Conservation (phyloP, 768 basidiomycete genomes). For the Infundibulicybe gibba region DNA sequence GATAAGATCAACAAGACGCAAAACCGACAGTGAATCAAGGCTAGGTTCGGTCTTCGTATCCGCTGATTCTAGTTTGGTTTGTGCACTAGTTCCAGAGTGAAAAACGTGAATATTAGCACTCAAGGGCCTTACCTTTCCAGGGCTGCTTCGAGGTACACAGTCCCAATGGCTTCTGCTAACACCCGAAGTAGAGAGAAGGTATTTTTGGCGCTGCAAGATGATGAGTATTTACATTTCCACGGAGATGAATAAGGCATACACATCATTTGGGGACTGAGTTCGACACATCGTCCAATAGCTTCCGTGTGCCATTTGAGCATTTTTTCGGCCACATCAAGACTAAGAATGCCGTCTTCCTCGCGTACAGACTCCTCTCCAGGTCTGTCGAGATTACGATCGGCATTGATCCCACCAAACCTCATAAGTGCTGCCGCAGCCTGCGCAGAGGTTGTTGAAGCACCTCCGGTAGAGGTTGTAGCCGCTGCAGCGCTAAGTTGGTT, state of each 20-base stretch:
- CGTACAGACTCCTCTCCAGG: constrained; percentile 63
- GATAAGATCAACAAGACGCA: constrained; percentile 78
- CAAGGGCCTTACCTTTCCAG: constrained; percentile 72
- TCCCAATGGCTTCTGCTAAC: constrained; percentile 81
- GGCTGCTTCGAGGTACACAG: constrained; percentile 85
- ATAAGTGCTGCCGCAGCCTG: constrained; percentile 87
- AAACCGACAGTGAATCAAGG: constrained; percentile 58
- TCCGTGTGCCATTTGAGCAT: constrained; percentile 99
- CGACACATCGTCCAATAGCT: constrained; percentile 90
- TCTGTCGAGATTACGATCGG: constrained; percentile 46
- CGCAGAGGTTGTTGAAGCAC: constrained; percentile 66
- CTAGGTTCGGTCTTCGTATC: constrained; percentile 83
- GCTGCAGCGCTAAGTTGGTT: constrained; percentile 82
- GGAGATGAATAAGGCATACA: constrained; percentile 51
- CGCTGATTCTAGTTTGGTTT: constrained; percentile 63
- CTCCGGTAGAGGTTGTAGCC: constrained; percentile 55
- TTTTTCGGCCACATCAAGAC: constrained; percentile 73
- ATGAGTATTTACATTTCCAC: constrained; percentile 1
- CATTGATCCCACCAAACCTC: constrained; percentile 81
- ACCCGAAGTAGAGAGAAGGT: constrained; percentile 80
- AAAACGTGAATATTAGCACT: constrained; percentile 1
- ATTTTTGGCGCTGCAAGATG: constrained; percentile 83
- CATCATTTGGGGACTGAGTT: constrained; percentile 80
- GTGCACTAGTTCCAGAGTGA: constrained; percentile 44
- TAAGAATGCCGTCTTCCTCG: constrained; percentile 82